Conservation (phyloP, 441 rosid species). For the Pelargonium exstipulatum region DNA sequence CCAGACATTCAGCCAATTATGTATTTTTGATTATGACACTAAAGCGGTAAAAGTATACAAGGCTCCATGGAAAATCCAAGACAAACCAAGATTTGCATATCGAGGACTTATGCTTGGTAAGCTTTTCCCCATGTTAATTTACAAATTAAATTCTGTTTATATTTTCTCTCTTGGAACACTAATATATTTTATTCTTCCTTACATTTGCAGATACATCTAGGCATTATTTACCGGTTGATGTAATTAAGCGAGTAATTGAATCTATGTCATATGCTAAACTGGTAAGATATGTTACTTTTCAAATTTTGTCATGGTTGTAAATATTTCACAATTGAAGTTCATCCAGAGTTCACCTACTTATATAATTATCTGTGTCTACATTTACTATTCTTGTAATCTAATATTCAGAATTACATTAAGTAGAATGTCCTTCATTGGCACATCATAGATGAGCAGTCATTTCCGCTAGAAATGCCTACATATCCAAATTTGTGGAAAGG, state of each 20-base stretch:
- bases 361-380: slow-evolving; percentile 17
- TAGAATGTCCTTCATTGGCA: slow-evolving; percentile 99
- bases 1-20: slow-evolving; percentile 93
- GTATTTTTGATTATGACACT: slow-evolving; percentile 58
- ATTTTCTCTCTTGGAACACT: slow-evolving; percentile 5
- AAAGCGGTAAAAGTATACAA: slow-evolving; percentile 62
- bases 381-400: slow-evolving; percentile 25
- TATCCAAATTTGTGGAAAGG: slow-evolving; percentile 89
- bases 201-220: slow-evolving; percentile 79
- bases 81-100: slow-evolving; percentile 74
- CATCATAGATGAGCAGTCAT: slow-evolving; percentile 82
- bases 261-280: slow-evolving; percentile 95
- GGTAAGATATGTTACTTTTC: slow-evolving; percentile 43
- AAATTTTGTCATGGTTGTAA: slow-evolving; percentile 17
- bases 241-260: slow-evolving; percentile 76
- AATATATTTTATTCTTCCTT: slow-evolving; percentile 19
- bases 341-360: slow-evolving; percentile 12
- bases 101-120: slow-evolving; percentile 85
- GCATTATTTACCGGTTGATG: slow-evolving; percentile 64
- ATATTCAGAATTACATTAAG: slow-evolving; percentile 34
- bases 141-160: neutral
- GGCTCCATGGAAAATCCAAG: slow-evolving; percentile 88
- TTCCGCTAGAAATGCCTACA: slow-evolving; percentile 82
- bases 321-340: slow-evolving; percentile 12
- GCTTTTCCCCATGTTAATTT: neutral